Base-by-base conservation (phyloP, 306 rosid species). In the Corylus heterophylla region DNA sequence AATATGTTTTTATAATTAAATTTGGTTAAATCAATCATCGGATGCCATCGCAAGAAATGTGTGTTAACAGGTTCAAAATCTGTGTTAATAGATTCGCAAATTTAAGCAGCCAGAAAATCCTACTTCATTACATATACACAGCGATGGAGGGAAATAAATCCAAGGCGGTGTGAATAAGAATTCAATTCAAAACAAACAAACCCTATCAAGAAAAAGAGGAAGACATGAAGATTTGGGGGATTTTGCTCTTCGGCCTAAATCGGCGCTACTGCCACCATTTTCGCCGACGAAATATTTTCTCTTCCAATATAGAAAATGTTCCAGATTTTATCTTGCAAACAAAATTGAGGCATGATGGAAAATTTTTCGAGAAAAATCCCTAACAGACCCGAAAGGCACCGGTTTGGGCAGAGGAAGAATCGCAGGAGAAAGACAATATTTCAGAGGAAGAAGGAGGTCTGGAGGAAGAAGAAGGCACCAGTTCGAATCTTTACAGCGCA, bases 201-300 rank as follows among this genome's bases (percentile, higher is more conserved):
- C 79, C 83, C 17, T 51, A 82, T 69, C 84, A 79, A 77, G 82
- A 69, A 22, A 84, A 91, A 75, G 83, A 27, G 47, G 80, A 86
- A 67, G 92, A 83, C 76, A 22, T 72, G 70, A 91, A 85, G 86
- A 82, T 93, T 50, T 89, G 96, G 94, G 99, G 97, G 13, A 83
- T 89, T 83, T 54, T 96, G 12, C 85, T 93, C 77, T 91, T 93
- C 82, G 96, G 96, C 5, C 45, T 96, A 25, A 22, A 90, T 96
- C 73, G 98, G 96, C 73, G 99, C 98, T 88, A 87, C 98, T 69
- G 93, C 84, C 82, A 87, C 96, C 51, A 96, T 98, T 68, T 83
- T 90, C 39, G 96, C 97, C 27, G 25, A 55, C 10, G 2, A 14
- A 9, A 25, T 59, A 2, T 59, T 11, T 11, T 4, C 25, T 59